Base-by-base conservation (phyloP, 1,284 basidiomycete genomes). In the Malassezia caprae region DNA sequence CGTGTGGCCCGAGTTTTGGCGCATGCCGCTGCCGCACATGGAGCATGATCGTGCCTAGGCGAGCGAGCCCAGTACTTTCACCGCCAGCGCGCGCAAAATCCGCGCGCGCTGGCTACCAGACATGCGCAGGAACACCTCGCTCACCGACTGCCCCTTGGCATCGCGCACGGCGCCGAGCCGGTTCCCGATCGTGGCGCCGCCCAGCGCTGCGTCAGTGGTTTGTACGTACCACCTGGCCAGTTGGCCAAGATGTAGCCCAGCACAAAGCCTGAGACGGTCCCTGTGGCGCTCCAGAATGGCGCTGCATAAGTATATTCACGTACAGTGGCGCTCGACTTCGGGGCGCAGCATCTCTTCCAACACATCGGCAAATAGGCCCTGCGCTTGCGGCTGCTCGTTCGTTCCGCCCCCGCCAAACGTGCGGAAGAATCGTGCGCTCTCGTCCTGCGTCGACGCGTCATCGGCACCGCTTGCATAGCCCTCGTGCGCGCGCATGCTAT, bases 31-130 rank as follows among this genome's bases (percentile, higher is more conserved):
- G 21, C 79, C 79, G 11, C 64, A 41, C n/a, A 26, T 41, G 37
- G 37, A 39, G 19, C 37, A 39, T 12, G 19, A 21, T 8, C 37
- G 12, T 12, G 37, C 37, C 19, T 39, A 39, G 37, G 37, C 46
- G 23, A 56, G 19, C 7, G 54, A 51, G 15, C 40, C 50, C 3
- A 96, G 76, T 12, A 96, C 88, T 76, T 96, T 94, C 74, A 87
- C 78, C 1, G 90, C 89, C 37, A 96, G 77, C 7, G 85, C 87
- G 37, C 84, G 84, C 43, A 96, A 77, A 62, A 96, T 65, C 37
- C 73, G 86, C 32, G 90, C 88, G 72, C 88, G 87, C 86, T 96
- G 87, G 48, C 78, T 78, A 2, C 83, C 81, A 15, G 83, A 84
- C 12, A 96, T 79, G 26, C 85, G 80, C 44, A 80, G 78, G 75